Conservation (phyloP, 129 eudicot species). For the Calendula officinalis region DNA sequence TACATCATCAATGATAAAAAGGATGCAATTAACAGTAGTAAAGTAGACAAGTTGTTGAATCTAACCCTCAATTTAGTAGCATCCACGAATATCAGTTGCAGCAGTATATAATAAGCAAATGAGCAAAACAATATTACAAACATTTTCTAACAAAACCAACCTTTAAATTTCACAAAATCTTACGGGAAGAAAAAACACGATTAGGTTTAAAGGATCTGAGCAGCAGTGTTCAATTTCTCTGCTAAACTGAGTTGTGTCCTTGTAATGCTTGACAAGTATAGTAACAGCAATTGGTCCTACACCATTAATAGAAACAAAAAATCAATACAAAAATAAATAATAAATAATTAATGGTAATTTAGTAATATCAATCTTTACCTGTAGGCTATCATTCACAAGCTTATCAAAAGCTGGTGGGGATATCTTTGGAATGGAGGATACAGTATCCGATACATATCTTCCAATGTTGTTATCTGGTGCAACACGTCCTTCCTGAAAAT, state of each 20-base stretch:
- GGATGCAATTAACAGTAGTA: background rate
- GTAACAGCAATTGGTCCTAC: constrained; percentile 83
- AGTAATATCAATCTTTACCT: constrained; percentile 35
- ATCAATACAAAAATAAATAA: background rate
- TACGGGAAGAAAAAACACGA: background rate
- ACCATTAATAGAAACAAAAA: background rate
- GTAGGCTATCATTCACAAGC: constrained; percentile 83
- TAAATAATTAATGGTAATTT: background rate
- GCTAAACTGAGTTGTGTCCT: constrained; percentile 95
- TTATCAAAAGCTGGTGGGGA: constrained; percentile 70
- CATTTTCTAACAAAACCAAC: constrained; percentile 27
- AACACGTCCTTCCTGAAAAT: constrained; percentile 68
- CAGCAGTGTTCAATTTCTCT: constrained; percentile 60
- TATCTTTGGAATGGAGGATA: constrained; percentile 71
- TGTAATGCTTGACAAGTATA: constrained; percentile 92
- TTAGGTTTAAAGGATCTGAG: constrained; percentile 36
- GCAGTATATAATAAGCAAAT: constrained; percentile 4
- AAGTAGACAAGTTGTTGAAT: constrained; percentile 1
- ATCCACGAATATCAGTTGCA: constrained; percentile 9
- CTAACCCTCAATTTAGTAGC: constrained; percentile 19
- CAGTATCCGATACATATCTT: constrained; percentile 66
- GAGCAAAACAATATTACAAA: constrained; percentile 13
- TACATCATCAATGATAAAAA: too few species aligned
- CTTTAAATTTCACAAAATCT: background rate
- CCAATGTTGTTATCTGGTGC: constrained; percentile 75